A percentile compares a stretch with the other conserved stretches of the same genome.
Conservation (phyloP, 139 green algal genomes). For the Closterium sp. region DNA sequence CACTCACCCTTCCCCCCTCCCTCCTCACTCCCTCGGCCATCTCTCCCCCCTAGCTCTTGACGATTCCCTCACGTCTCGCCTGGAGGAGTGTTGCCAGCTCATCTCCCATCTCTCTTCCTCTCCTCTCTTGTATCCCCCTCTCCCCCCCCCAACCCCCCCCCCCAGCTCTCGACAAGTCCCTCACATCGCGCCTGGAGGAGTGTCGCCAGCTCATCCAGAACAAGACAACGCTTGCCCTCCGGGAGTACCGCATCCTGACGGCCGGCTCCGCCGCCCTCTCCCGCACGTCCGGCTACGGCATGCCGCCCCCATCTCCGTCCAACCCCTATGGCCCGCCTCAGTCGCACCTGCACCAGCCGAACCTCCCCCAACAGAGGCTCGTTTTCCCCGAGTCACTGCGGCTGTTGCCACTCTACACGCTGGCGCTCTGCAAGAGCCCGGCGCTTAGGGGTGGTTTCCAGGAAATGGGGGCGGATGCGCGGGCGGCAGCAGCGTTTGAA, state of each 20-base stretch:
- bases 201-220: constrained; percentile 57
- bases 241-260: constrained; percentile 79
- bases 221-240: constrained; percentile 64
- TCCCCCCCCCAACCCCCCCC: background rate
- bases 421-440: constrained; percentile 75
- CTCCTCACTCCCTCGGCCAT: background rate
- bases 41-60: background rate
- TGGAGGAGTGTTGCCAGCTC: constrained; percentile 11
- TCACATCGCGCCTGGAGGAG: constrained; percentile 66
- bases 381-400: constrained; percentile 78
- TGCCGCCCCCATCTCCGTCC: background rate
- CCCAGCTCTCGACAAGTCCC: constrained; percentile 75
- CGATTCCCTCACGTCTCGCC: background rate
- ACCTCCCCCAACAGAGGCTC: constrained; percentile 53
- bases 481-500: constrained; percentile 65
- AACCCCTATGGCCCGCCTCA: background rate
- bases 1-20: background rate
- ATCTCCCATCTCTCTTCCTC: constrained; percentile 79
- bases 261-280: constrained; percentile 57
- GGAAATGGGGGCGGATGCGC: constrained; percentile 71
- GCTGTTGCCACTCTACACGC: constrained; percentile 73
- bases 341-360: constrained; percentile 55
- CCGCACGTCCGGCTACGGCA: constrained; percentile 14
- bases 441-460: constrained; percentile 70
- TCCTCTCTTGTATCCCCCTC: constrained; percentile 49